Percentiles rank a stretch among this genome's conserved stretches.
Conservation (phyloP, 1,139 yeast species). For the Citeromyces hawaiiensis region DNA sequence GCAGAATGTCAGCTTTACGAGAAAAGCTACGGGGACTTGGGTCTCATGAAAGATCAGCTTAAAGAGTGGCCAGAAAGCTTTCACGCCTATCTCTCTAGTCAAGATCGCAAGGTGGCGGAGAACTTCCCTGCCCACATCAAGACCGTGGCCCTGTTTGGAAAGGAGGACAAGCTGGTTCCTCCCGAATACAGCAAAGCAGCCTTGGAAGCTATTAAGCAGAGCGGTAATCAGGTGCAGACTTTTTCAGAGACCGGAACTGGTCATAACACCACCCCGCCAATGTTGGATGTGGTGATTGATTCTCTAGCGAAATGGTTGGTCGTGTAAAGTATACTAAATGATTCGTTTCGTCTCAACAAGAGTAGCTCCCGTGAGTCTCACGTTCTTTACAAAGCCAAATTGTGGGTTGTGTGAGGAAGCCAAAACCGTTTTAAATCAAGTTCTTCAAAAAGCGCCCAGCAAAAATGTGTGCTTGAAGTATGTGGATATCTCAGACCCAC, state of each 20-base stretch:
- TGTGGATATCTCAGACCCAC: slow-evolving; percentile 58
- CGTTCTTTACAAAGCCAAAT: slow-evolving; percentile 65
- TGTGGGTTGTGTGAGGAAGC: slow-evolving; percentile 77
- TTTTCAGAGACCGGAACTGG: slow-evolving; percentile 1
- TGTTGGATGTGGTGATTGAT: slow-evolving; percentile 1
- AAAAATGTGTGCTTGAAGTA: slow-evolving; percentile 24
- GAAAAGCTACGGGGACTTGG: slow-evolving; percentile 5
- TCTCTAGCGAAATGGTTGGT: background rate
- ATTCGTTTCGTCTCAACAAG: background rate
- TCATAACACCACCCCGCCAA: slow-evolving; percentile 2
- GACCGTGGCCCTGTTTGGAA: slow-evolving; percentile 6
- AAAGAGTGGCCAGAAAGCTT: slow-evolving; percentile 5
- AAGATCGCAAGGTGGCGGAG: slow-evolving; percentile 6
- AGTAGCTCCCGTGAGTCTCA: slow-evolving; percentile 18
- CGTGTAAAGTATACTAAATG: background rate
- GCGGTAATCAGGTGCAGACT: slow-evolving; percentile 4
- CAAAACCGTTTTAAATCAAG: slow-evolving; percentile 31
- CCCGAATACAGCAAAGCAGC: slow-evolving; percentile 3
- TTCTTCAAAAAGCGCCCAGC: slow-evolving; percentile 19
- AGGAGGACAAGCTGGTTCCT: slow-evolving; percentile 5
- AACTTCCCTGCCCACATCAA: slow-evolving; percentile 6
- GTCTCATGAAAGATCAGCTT: slow-evolving; percentile 3
- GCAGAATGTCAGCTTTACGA: slow-evolving; percentile 2
- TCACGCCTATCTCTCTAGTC: slow-evolving; percentile 5
- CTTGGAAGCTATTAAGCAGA: slow-evolving; percentile 3